phyloP scores from a whole-genome alignment of 2,329 filamentous ascomycete genomes.

The Pestalotiopsis sp. region DNA sequence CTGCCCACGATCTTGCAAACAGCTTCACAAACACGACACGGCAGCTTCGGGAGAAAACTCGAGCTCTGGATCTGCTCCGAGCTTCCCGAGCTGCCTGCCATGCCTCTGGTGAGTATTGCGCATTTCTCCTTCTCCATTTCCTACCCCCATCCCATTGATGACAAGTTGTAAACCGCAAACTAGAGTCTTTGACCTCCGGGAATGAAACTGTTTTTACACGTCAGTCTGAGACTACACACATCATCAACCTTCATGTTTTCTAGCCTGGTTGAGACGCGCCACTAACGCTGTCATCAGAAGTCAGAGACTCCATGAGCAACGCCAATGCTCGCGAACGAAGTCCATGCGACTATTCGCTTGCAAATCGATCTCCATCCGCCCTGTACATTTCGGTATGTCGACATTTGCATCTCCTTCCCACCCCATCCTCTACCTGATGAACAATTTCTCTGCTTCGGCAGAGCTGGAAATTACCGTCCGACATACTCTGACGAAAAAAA shows the following conservation, averaged over 20 bases:
- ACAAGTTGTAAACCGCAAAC: slow-evolving; percentile 76
- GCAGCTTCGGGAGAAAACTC: neutral
- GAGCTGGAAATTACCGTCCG: slow-evolving; percentile 98
- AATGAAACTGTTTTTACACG: slow-evolving; percentile 90
- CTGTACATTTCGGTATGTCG: slow-evolving; percentile 2
- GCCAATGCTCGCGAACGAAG: neutral
- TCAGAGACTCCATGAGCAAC: slow-evolving; percentile 3
- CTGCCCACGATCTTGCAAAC: slow-evolving; percentile 15
- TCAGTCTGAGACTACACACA: slow-evolving; percentile 76
- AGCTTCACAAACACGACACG: slow-evolving; percentile 15
- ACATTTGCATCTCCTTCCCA: neutral
- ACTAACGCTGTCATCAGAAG: slow-evolving; percentile 22
- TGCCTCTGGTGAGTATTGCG: slow-evolving; percentile 22
- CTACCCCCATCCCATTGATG: slow-evolving; percentile 64
- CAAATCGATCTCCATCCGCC: neutral
- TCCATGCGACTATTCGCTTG: slow-evolving; percentile 1
- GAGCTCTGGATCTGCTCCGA: neutral
- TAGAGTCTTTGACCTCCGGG: slow-evolving; percentile 95
- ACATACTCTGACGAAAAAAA: slow-evolving; percentile 75
- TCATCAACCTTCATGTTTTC: neutral
- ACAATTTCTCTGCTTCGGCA: slow-evolving; percentile 65
- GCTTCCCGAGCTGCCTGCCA: neutral
- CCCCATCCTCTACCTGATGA: slow-evolving; percentile 57
- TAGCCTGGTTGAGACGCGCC: neutral
- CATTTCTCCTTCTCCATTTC: slow-evolving; percentile 2